Evolutionary conservation across 192 early-diverging fungal genomes (phyloP).

Genomic region (Backusella westeae): DNA sequence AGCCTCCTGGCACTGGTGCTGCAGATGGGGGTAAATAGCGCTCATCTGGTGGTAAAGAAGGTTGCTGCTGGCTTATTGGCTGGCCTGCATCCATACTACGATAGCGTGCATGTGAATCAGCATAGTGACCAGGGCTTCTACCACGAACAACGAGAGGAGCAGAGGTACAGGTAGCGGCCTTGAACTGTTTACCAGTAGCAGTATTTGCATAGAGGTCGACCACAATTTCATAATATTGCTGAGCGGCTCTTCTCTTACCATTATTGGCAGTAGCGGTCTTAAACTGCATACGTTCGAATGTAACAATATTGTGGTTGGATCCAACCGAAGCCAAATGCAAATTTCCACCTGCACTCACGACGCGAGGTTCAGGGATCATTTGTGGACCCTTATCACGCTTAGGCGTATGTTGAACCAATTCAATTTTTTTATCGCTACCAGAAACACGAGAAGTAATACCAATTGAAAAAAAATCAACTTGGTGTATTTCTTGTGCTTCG

Average conservation of each 20-base stretch:
- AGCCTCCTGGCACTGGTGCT: not conserved
- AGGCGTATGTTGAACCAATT: constrained; percentile 84
- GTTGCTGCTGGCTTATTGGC: not conserved
- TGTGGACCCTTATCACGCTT: constrained; percentile 96
- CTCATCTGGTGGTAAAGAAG: not conserved
- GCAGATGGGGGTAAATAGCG: not conserved
- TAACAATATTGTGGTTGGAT: constrained; percentile 50
- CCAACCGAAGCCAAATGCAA: constrained; percentile 44
- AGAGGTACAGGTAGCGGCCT: constrained; percentile 65
- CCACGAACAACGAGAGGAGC: constrained; percentile 85
- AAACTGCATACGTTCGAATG: constrained; percentile 92
- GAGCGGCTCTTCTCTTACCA: constrained; percentile 81
- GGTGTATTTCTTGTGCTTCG: constrained; percentile 36
- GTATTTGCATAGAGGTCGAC: constrained; percentile 73
- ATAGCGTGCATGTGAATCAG: constrained; percentile 43
- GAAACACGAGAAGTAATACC: constrained; percentile 76
- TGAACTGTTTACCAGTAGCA: constrained; percentile 47
- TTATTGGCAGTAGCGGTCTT: constrained; percentile 93
- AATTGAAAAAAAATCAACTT: constrained; percentile 61
- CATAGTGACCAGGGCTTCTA: constrained; percentile 87
- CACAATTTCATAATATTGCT: constrained; percentile 83
- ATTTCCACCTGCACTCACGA: constrained; percentile 57
- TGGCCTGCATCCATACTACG: constrained; percentile 23
- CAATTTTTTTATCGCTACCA: constrained; percentile 67
- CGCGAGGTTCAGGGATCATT: constrained; percentile 60